Evolutionary conservation across 2,329 filamentous ascomycete genomes (phyloP).

Genomic region (Verticillium nonalfalfae): DNA sequence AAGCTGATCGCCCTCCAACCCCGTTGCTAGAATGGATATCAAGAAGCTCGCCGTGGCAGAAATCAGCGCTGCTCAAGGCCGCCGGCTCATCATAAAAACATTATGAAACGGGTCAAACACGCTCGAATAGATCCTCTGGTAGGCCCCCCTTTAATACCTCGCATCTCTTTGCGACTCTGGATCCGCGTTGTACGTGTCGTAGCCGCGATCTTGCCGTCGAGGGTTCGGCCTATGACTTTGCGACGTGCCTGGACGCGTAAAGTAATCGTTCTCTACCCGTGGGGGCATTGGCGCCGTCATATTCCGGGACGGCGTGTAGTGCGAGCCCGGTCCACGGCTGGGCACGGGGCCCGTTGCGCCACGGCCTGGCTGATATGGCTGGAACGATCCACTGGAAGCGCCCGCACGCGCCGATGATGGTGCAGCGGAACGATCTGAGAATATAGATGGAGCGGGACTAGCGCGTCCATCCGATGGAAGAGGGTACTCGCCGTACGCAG

Average conservation of each 20-base stretch:
- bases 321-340: constrained; percentile 23
- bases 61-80: not conserved
- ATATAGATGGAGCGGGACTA: constrained; percentile 24
- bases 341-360: constrained; percentile 32
- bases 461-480: constrained; percentile 20
- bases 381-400: constrained; percentile 8
- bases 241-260: constrained; percentile 18
- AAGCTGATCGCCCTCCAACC: not conserved
- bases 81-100: constrained; percentile 5
- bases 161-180: constrained; percentile 24
- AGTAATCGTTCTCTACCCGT: constrained; percentile 19
- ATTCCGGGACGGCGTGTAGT: constrained; percentile 33
- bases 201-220: constrained; percentile 14
- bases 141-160: constrained; percentile 15
- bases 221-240: constrained; percentile 13
- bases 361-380: constrained; percentile 22
- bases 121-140: not conserved
- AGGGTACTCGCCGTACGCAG: constrained; percentile 1
- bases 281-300: constrained; percentile 35
- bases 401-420: constrained; percentile 13
- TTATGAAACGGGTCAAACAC: constrained; percentile 5
- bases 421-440: constrained; percentile 15
- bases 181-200: constrained; percentile 23
- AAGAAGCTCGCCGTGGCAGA: not conserved
- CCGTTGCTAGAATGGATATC: not conserved